Conservation (phyloP, 2,329 filamentous ascomycete genomes). For the Myriosclerotinia curreyana region DNA sequence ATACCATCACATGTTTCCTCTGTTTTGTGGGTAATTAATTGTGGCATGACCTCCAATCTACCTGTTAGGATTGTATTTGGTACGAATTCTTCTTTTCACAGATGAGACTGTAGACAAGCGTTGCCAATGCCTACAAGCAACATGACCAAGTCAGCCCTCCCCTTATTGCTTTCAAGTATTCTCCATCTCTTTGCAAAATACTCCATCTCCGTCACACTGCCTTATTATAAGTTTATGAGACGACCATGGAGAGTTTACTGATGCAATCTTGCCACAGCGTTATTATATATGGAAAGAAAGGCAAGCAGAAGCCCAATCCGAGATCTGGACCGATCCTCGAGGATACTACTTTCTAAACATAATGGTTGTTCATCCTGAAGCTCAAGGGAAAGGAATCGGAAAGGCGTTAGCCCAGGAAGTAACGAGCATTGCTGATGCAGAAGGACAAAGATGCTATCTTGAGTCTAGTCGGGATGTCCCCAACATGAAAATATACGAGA, state of each 20-base stretch:
- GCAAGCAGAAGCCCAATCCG: slow-evolving; percentile 58
- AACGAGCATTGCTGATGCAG: slow-evolving; percentile 59
- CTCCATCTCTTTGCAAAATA: neutral
- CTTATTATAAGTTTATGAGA: neutral
- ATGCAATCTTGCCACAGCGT: slow-evolving; percentile 42
- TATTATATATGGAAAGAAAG: slow-evolving; percentile 72
- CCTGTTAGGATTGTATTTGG: neutral
- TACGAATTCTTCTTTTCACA: neutral
- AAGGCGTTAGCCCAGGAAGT: slow-evolving; percentile 62
- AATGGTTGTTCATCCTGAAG: slow-evolving; percentile 63
- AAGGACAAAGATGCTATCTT: slow-evolving; percentile 65
- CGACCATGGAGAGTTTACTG: neutral
- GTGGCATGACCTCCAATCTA: neutral
- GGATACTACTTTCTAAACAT: slow-evolving; percentile 79
- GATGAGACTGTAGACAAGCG: neutral
- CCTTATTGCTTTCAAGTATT: neutral
- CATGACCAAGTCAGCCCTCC: slow-evolving; percentile 1
- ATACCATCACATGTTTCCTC: neutral
- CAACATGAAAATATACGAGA: slow-evolving; percentile 68
- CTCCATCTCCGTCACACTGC: neutral
- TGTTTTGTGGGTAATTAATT: neutral
- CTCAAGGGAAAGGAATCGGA: slow-evolving; percentile 65
- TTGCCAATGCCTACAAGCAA: slow-evolving; percentile 5
- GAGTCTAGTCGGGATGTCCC: slow-evolving; percentile 67
- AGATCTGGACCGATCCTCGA: slow-evolving; percentile 61